phyloP scores from a whole-genome alignment of 2,329 filamentous ascomycete genomes.

The Trichophaea hybrida region DNA sequence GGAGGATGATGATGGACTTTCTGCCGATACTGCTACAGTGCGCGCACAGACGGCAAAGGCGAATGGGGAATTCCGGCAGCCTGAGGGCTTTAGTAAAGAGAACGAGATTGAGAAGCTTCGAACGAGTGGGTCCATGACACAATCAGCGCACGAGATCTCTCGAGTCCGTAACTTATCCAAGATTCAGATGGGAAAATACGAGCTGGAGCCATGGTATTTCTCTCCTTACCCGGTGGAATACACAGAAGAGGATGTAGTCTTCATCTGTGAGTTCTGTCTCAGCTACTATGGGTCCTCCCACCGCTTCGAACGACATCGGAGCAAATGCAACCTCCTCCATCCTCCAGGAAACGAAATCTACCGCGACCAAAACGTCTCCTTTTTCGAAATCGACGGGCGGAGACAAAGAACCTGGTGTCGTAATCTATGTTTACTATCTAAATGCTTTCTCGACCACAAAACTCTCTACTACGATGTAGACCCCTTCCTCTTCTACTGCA shows the following conservation, averaged over 20 bases:
- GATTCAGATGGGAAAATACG: constrained; percentile 82
- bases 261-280: constrained; percentile 94
- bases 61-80: constrained; percentile 22
- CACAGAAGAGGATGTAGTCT: constrained; percentile 76
- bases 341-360: constrained; percentile 98
- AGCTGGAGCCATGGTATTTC: constrained; percentile 98
- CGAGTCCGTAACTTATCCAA: constrained; percentile 88
- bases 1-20: constrained; percentile 7
- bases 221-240: constrained; percentile 88
- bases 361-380: constrained; percentile 80
- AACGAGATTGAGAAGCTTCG: constrained; percentile 94
- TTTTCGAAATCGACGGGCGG: constrained; percentile 93
- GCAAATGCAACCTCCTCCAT: constrained; percentile 81
- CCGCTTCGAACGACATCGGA: constrained; percentile 69
- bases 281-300: constrained; percentile 75
- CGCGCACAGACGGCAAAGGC: not conserved
- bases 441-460: constrained; percentile 95
- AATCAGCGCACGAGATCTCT: constrained; percentile 92
- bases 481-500: constrained; percentile 95
- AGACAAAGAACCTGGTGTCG: constrained; percentile 93
- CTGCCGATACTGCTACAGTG: constrained; percentile 6
- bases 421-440: constrained; percentile 84
- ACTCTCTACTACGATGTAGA: constrained; percentile 99
- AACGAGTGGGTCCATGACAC: constrained; percentile 93
- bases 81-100: constrained; percentile 54